Base-by-base conservation (phyloP, 192 early-diverging fungal species). In the Physocladia obscura region DNA sequence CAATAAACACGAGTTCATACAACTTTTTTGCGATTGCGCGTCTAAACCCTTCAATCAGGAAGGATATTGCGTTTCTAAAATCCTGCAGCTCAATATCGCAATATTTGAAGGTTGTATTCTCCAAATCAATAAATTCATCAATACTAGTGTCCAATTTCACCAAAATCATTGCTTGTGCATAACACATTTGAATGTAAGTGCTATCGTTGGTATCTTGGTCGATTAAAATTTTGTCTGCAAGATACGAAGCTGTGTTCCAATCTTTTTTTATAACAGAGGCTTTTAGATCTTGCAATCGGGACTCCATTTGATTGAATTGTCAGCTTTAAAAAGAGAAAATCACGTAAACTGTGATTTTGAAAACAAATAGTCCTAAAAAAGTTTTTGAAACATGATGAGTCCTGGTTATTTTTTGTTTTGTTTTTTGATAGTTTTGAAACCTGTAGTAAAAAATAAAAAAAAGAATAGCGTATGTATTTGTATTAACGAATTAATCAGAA, bases 31-130 rank as follows among this genome's bases (percentile, higher is more conserved):
- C 5, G 17, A 68, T 31, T 32, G 65, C 65, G 13, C 49, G 30
- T 3, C 40, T 68, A 15, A 68, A 57, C 4, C 65, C 65, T 35
- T 68, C 65, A 34, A 68, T 49, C 21, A 65, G 11, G 49, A 56
- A 68, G 1, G 51, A 68, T 11, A 68, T 29, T 19, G 65, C 65
- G 36, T 55, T 68, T 38, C 65, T n/a, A n/a, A 68, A 68, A 19
- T 38, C 32, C 30, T 57, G 65, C 13, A 38, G 27, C 1, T 38
- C 40, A 19, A 68, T 6, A 34, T 36, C 21, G 51, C 15, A 31
- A 36, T 0, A 2, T 36, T 54, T 22, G 22, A 11, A 0, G 31
- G 29, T 17, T 44, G 40, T 13, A 44, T 44, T 13, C 8, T 54
- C 52, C 32, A 26, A 24, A 65, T 34, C 27, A 8, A 22, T 21